Evolutionary conservation across 129 eudicot genomes (phyloP), one percentile per base, ranked within the genome.

Genomic region (Helianthus tuberosus): DNA sequence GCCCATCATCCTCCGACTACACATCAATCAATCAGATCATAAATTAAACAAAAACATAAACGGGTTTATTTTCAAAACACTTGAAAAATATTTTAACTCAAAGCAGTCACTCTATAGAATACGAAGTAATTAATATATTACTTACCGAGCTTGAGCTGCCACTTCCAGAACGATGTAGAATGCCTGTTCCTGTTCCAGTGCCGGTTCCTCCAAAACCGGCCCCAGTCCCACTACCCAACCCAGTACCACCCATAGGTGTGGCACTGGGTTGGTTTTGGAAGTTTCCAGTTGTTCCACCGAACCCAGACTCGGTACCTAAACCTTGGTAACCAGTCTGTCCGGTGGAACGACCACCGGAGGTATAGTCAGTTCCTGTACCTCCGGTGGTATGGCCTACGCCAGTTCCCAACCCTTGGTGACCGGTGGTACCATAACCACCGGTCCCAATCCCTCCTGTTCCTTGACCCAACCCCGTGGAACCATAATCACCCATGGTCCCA

Each of bases 1-100:
- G 59, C 5, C 88, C 90, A 68, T 89, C 96, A 17, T 89, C 96
- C 81, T 89, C 96, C 0, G 93, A 87, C 92, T 84, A 61, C 75
- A 84, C 50, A 17, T 17, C 1, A 25, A 38, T 3, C 12, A 11
- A 8, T 16, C 0, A 7, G 4, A 41, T 64, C 10, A 64, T 20
- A 32, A 11, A 6, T n/a, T 5, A 52, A n/a, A 15, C 25, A 53
- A 5, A 1, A n/a, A 5, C 46, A 5, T 5, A 15, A 52, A 52
- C 58, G 5, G 2, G 10, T 52, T 50, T 11, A 15, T n/a, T 1
- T 53, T 53, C 3, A 16, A 53, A 53, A 53, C 27, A 25, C 7
- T 54, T 57, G 1, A 49, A 11, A 10, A 49, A 49, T 10, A 11
- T 7, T 7, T 8, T 8, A 48, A 48, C 10, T 8, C 17, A 65